Conservation (phyloP, 2,329 filamentous ascomycete genomes). For the Talaromyces sp. region DNA sequence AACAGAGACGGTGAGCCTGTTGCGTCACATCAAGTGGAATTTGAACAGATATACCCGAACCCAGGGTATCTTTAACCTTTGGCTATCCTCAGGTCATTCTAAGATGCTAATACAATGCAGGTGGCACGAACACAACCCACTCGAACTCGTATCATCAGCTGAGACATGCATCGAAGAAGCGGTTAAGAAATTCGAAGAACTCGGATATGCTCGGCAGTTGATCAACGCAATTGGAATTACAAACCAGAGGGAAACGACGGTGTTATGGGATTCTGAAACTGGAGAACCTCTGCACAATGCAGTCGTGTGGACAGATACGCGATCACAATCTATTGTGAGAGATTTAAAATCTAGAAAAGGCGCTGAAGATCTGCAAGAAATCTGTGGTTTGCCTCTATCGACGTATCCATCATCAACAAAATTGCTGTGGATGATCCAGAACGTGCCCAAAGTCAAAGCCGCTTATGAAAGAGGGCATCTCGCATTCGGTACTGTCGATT, state of each 20-base stretch:
- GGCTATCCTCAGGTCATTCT: background rate
- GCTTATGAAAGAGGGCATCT: constrained; percentile 72
- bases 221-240: constrained; percentile 80
- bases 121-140: constrained; percentile 85
- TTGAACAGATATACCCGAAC: constrained; percentile 77
- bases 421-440: constrained; percentile 73
- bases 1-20: constrained; percentile 72
- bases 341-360: constrained; percentile 66
- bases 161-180: constrained; percentile 74
- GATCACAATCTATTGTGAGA: constrained; percentile 69
- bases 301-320: constrained; percentile 86
- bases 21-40: constrained; percentile 80
- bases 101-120: constrained; percentile 41
- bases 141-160: constrained; percentile 70
- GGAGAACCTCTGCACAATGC: constrained; percentile 79
- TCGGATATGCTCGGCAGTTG: constrained; percentile 61
- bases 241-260: constrained; percentile 84
- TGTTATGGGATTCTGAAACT: constrained; percentile 78
- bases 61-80: constrained; percentile 61
- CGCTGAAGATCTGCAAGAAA: constrained; percentile 63
- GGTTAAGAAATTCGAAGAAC: constrained; percentile 62
- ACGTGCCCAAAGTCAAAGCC: constrained; percentile 65
- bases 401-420: constrained; percentile 87
- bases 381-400: constrained; percentile 78
- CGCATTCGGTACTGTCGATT: constrained; percentile 82